Evolutionary conservation across 2,329 filamentous ascomycete species (phyloP).

Genomic region (Didymella glomerata): DNA sequence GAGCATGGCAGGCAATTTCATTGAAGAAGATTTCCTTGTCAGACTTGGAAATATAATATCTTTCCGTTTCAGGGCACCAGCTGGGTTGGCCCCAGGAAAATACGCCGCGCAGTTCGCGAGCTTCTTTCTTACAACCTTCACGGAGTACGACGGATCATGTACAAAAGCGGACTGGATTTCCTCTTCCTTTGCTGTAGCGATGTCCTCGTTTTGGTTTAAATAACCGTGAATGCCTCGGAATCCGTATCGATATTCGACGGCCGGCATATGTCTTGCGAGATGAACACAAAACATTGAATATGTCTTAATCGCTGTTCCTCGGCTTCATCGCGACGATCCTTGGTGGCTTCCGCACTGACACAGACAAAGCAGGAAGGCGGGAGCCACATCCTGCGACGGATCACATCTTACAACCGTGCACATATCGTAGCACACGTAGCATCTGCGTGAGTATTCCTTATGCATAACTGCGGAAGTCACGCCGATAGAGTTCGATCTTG

Average conservation of each 20-base stretch:
- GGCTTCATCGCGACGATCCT: constrained; percentile 15
- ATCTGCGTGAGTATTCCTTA: background rate
- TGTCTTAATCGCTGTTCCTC: constrained; percentile 24
- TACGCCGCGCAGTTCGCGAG: constrained; percentile 28
- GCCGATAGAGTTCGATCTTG: constrained; percentile 4
- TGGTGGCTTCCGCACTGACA: constrained; percentile 8
- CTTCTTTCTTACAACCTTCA: constrained; percentile 24
- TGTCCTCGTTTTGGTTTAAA: constrained; percentile 16
- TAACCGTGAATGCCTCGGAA: constrained; percentile 14
- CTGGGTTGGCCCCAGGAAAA: constrained; percentile 24
- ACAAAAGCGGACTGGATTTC: constrained; percentile 41
- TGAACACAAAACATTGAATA: constrained; percentile 38
- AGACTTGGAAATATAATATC: constrained; percentile 33
- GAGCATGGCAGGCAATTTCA: constrained; percentile 17
- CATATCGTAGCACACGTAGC: constrained; percentile 8
- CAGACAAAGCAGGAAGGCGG: background rate
- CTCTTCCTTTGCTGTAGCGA: constrained; percentile 17
- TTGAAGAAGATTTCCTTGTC: constrained; percentile 14
- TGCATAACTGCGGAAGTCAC: constrained; percentile 2
- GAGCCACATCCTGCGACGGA: constrained; percentile 1
- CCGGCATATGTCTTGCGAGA: constrained; percentile 19
- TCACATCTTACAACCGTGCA: constrained; percentile 11
- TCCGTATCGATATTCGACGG: constrained; percentile 21
- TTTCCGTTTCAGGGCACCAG: constrained; percentile 14
- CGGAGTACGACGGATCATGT: constrained; percentile 36